Evolutionary conservation across 176 grass and related monocot genomes (phyloP), one percentile per base, ranked within the genome.

Genomic region (Paspalum notatum): DNA sequence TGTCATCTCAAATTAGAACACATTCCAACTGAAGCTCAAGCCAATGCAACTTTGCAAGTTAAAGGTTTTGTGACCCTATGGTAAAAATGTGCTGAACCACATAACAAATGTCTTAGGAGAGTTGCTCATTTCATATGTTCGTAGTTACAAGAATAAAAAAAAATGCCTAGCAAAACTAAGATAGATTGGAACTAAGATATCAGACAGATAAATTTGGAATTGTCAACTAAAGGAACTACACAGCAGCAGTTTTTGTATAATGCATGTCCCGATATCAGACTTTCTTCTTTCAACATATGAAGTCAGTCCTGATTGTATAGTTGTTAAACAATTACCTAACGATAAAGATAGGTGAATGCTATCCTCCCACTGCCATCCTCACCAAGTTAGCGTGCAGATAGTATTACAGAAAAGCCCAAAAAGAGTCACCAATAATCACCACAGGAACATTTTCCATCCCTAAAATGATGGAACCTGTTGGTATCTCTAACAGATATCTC

Each of bases 401-500:
- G 21, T 43, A 89, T 18, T 58, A 40, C 74, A 51, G 12, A 41
- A 21, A 62, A 73, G 13, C 15, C 62, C 53, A 17, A 17, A 16
- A 1, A 48, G 50, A 52, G 51, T 91, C 76, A 94, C 86, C 92
- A 94, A 46, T 82, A 91, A 84, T 91, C 92, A 57, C 80, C 72
- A 55, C 92, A 91, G 40, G 92, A 94, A 71, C 86, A 94, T 27
- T 42, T 76, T 50, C 89, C 92, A 89, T 89, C 86, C 62, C 78
- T 79, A 57, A 94, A 94, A 56, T 88, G 89, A 82, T 94, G 89
- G 68, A 91, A 94, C 37, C 92, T 78, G 54, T 94, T 94, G 5
- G 92, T 94, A 65, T 91, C 92, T 84, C 89, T 91, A 26, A 94
- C 76, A 65, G 74, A 83, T 78, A 94, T 91, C 61, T 87, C 89